phyloP scores from a whole-genome alignment of 805 yeast species.

The Groenewaldozyma tartarivorans region DNA sequence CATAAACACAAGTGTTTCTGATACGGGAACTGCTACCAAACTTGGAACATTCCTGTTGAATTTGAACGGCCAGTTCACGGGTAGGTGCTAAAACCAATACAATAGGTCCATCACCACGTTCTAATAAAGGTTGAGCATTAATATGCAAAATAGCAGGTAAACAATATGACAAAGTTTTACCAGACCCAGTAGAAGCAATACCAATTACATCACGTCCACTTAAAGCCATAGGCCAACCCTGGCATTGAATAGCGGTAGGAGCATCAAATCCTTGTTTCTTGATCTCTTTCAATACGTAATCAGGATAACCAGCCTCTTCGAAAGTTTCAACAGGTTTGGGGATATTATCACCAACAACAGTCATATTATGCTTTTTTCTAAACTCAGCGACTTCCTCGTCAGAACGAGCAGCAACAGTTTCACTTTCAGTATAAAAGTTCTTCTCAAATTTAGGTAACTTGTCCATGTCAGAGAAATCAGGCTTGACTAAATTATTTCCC shows the following conservation, averaged over 20 bases:
- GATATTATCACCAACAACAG: slow-evolving; percentile 68
- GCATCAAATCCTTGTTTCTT: slow-evolving; percentile 83
- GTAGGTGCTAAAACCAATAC: slow-evolving; percentile 95
- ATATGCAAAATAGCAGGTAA: slow-evolving; percentile 95
- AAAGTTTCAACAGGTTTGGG: slow-evolving; percentile 90
- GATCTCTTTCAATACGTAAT: slow-evolving; percentile 81
- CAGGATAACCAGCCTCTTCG: slow-evolving; percentile 98
- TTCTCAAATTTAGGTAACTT: slow-evolving; percentile 84
- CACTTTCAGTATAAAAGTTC: slow-evolving; percentile 86
- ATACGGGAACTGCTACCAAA: slow-evolving; percentile 88
- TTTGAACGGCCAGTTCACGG: slow-evolving; percentile 97
- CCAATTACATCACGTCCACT: slow-evolving; percentile 99
- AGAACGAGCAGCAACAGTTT: slow-evolving; percentile 62
- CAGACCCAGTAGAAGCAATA: slow-evolving; percentile 98
- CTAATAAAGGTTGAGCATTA: slow-evolving; percentile 91
- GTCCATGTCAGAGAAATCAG: slow-evolving; percentile 65
- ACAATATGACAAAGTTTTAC: slow-evolving; percentile 95
- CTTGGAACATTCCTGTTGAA: slow-evolving; percentile 91
- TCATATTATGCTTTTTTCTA: slow-evolving; percentile 82
- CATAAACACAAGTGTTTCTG: slow-evolving; percentile 90
- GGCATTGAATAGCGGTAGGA: slow-evolving; percentile 97
- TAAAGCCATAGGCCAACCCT: slow-evolving; percentile 99
- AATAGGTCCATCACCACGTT: slow-evolving; percentile 96
- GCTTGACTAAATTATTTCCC: slow-evolving; percentile 53
- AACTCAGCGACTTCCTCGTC: slow-evolving; percentile 64